Evolutionary conservation across 2,329 filamentous ascomycete genomes (phyloP).

Genomic region (Sporothrix phasma): DNA sequence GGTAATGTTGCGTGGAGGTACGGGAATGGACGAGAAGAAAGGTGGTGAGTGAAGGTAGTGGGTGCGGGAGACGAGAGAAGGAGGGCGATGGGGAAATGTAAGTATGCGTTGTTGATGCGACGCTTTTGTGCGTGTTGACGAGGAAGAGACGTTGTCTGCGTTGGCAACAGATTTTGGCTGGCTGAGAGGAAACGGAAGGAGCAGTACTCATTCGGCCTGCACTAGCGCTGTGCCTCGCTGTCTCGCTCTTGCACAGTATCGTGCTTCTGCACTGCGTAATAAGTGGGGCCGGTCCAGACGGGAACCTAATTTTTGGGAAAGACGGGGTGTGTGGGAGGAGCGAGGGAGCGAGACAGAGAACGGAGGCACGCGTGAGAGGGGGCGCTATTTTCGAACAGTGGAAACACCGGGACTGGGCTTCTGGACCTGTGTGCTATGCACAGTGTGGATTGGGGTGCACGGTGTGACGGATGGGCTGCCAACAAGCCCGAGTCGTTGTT

Average conservation of each 20-base stretch:
- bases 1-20: not conserved
- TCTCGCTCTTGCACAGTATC: constrained; percentile 1
- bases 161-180: constrained; percentile 4
- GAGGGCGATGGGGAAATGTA: not conserved
- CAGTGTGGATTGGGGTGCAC: not conserved
- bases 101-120: constrained; percentile 18
- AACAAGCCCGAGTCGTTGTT: not conserved
- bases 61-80: not conserved
- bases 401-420: not conserved
- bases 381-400: constrained; percentile 12
- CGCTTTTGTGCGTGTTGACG: constrained; percentile 13
- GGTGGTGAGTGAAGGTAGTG: not conserved
- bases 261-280: not conserved
- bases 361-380: constrained; percentile 9
- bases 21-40: not conserved
- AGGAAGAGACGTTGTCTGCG: constrained; percentile 11
- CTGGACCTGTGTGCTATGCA: not conserved
- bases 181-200: constrained; percentile 8
- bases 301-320: constrained; percentile 14
- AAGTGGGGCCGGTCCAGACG: constrained; percentile 10
- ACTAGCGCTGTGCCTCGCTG: constrained; percentile 6
- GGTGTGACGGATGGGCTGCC: not conserved
- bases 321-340: not conserved
- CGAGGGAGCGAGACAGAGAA: not conserved
- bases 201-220: not conserved